These are phyloP conservation scores for Avena eriantha DNA, from an alignment of 176 grass and related monocot genomes.

Conservation along the genomic window DNA sequence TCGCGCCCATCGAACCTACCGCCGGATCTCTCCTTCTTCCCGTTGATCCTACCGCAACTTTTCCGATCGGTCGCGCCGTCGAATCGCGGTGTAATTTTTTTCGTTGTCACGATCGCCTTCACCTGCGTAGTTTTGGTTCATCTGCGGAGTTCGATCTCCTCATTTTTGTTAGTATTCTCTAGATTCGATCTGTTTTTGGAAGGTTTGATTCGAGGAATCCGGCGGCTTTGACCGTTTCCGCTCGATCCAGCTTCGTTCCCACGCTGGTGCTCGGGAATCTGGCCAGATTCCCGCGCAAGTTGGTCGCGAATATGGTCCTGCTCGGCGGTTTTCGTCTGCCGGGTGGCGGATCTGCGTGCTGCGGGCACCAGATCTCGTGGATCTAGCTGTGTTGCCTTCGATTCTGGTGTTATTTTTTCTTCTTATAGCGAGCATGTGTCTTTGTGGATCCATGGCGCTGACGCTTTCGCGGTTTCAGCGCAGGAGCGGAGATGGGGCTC, in stretches of 20 bases:
- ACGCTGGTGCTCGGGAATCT: slow-evolving; percentile 30
- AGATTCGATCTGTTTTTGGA: background rate
- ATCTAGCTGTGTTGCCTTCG: slow-evolving; percentile 28
- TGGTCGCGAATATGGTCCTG: slow-evolving; percentile 21
- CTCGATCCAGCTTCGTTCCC: slow-evolving; percentile 30
- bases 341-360: slow-evolving; percentile 32
- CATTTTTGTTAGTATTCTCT: background rate
- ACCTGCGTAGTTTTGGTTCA: background rate
- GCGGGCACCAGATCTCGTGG: slow-evolving; percentile 2
- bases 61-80: background rate
- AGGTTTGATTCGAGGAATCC: slow-evolving; percentile 35
- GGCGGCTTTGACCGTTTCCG: slow-evolving; percentile 9
- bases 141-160: background rate
- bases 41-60: background rate
- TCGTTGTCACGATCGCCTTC: background rate
- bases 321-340: too few relatives aligned
- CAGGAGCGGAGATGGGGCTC: slow-evolving; percentile 71
- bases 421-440: background rate
- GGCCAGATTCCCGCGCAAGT: background rate
- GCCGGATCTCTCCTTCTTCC: background rate
- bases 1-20: background rate
- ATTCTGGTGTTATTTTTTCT: background rate
- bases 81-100: background rate
- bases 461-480: slow-evolving; percentile 22
- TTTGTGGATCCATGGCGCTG: slow-evolving; percentile 10